phyloP scores from a whole-genome alignment of 2,329 filamentous ascomycete species.

The Diaporthe longicolla region DNA sequence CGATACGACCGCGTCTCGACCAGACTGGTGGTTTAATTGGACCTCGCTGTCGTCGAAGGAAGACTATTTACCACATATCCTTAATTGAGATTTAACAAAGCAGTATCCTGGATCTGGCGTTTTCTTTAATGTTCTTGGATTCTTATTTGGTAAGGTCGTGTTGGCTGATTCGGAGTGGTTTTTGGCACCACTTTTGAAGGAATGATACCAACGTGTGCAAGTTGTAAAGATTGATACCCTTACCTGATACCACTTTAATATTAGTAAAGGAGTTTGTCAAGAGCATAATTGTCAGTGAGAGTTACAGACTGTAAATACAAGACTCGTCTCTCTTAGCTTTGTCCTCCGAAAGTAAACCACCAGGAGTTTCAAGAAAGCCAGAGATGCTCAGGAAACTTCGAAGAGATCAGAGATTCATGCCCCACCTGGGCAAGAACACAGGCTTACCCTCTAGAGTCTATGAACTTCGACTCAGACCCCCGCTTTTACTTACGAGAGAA shows the following conservation, averaged over 20 bases:
- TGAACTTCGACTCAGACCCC: no score
- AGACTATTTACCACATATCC: neutral
- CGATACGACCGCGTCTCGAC: neutral
- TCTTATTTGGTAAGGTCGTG: neutral
- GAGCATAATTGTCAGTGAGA: neutral
- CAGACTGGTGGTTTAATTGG: no score
- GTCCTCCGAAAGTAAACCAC: no score
- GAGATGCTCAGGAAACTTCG: no score
- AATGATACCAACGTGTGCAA: conserved; percentile 5
- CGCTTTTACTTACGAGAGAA: no score
- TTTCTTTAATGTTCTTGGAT: neutral
- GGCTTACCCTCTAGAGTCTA: no score
- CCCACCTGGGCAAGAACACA: no score
- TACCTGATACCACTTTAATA: conserved; percentile 33
- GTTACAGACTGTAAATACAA: neutral
- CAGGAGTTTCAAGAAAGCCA: no score
- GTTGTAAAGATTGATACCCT: conserved; percentile 31
- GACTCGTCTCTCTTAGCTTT: neutral
- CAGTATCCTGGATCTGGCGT: neutral
- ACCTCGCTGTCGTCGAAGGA: neutral
- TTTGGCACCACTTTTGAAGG: neutral
- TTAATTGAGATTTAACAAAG: neutral
- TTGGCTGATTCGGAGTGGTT: neutral
- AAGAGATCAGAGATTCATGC: no score
- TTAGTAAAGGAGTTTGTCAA: neutral